phyloP scores from a whole-genome alignment of 768 basidiomycete genomes.

The Tephrocybe sp. region DNA sequence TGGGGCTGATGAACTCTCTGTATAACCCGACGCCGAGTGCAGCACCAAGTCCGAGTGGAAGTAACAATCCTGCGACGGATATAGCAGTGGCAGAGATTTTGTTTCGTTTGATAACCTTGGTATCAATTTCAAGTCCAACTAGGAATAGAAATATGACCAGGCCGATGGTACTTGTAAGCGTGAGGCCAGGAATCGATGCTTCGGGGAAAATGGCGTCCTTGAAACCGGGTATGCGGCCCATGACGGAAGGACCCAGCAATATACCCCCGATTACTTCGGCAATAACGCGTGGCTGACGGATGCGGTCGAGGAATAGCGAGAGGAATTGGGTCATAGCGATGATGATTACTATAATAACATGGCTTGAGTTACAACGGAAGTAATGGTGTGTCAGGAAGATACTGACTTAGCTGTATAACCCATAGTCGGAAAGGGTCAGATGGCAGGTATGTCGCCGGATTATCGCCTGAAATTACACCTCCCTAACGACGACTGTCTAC shows the following conservation, averaged over 20 bases:
- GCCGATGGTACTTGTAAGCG: conserved; percentile 73
- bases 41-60: conserved; percentile 83
- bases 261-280: conserved; percentile 92
- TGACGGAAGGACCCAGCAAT: conserved; percentile 72
- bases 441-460: conserved; percentile 61
- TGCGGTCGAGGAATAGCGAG: conserved; percentile 55
- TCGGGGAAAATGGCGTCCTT: conserved; percentile 56
- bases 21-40: conserved; percentile 74
- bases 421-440: conserved; percentile 72
- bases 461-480: conserved; percentile 73
- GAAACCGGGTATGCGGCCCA: conserved; percentile 81
- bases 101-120: conserved; percentile 64
- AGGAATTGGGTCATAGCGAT: conserved; percentile 76
- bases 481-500: conserved; percentile 41
- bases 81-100: conserved; percentile 53
- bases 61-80: conserved; percentile 61
- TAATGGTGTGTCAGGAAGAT: not conserved
- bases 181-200: conserved; percentile 53
- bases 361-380: not conserved
- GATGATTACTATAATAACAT: conserved; percentile 60
- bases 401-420: conserved; percentile 72
- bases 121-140: conserved; percentile 82
- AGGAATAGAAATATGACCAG: conserved; percentile 80
- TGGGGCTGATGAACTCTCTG: conserved; percentile 53
- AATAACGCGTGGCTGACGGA: conserved; percentile 90